Percentiles rank a stretch among this genome's conserved stretches.
phyloP scores from a whole-genome alignment of 495 filamentous ascomycete species.

The Penicillium daleae region DNA sequence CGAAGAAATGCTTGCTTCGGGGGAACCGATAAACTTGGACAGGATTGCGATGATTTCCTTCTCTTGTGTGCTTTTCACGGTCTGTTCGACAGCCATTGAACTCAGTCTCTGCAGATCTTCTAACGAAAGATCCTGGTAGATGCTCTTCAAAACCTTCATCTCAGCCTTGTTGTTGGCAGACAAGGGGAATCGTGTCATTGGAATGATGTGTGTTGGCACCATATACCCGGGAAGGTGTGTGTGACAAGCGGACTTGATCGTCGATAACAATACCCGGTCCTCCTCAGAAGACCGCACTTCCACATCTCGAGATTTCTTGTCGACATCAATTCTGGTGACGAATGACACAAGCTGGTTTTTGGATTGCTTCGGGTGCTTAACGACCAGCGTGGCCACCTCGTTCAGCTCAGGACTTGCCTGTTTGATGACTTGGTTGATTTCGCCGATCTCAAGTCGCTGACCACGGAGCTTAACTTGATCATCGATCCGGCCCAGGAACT shows the following conservation, averaged over 20 bases:
- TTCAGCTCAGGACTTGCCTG: slow-evolving; percentile 37
- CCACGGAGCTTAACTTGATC: slow-evolving; percentile 82
- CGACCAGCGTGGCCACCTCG: slow-evolving; percentile 46
- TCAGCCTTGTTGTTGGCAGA: slow-evolving; percentile 54
- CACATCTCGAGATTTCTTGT: slow-evolving; percentile 21
- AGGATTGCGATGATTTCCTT: slow-evolving; percentile 55
- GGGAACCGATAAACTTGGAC: slow-evolving; percentile 48
- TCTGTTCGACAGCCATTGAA: slow-evolving; percentile 33
- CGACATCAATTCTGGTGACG: slow-evolving; percentile 20
- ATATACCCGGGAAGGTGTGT: slow-evolving; percentile 55
- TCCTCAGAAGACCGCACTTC: slow-evolving; percentile 21
- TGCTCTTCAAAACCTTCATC: slow-evolving; percentile 45
- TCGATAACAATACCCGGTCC: slow-evolving; percentile 20
- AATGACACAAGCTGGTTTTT: slow-evolving; percentile 51
- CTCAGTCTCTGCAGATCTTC: slow-evolving; percentile 60
- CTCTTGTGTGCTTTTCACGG: slow-evolving; percentile 43
- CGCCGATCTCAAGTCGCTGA: slow-evolving; percentile 74
- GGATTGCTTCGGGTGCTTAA: slow-evolving; percentile 47
- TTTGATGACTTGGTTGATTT: slow-evolving; percentile 64
- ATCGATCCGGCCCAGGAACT: slow-evolving; percentile 75
- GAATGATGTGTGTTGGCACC: slow-evolving; percentile 56
- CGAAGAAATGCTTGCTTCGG: slow-evolving; percentile 47
- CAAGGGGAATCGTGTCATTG: slow-evolving; percentile 45
- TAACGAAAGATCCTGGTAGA: slow-evolving; percentile 61
- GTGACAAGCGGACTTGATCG: slow-evolving; percentile 41